Percentiles rank a stretch among this genome's conserved stretches.
Conservation (phyloP, 2,329 filamentous ascomycete species). For the Pseudogymnoascus sp. region DNA sequence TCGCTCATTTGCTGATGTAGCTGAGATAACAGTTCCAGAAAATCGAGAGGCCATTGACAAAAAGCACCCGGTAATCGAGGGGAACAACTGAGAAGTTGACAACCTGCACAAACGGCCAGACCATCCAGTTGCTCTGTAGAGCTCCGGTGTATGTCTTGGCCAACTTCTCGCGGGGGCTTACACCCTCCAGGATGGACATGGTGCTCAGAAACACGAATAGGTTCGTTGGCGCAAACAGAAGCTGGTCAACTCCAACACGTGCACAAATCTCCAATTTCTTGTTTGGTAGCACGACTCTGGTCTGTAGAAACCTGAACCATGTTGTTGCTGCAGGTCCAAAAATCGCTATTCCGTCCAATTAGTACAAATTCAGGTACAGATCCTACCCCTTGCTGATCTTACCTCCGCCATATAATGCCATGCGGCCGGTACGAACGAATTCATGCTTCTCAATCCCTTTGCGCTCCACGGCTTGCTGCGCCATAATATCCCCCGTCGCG, state of each 20-base stretch:
- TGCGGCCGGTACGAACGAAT: slow-evolving; percentile 62
- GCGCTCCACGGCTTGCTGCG: slow-evolving; percentile 85
- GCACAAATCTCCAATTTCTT: slow-evolving; percentile 55
- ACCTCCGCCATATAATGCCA: slow-evolving; percentile 76
- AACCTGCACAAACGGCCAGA: slow-evolving; percentile 64
- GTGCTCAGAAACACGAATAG: slow-evolving; percentile 59
- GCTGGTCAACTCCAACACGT: slow-evolving; percentile 59
- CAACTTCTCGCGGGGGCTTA: slow-evolving; percentile 53
- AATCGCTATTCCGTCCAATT: slow-evolving; percentile 39
- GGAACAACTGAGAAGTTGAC: slow-evolving; percentile 67
- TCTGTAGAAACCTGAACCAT: slow-evolving; percentile 64
- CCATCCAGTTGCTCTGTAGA: slow-evolving; percentile 61
- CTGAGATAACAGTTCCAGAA: slow-evolving; percentile 43
- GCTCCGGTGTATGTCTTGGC: slow-evolving; percentile 52
- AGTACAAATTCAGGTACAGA: slow-evolving; percentile 7
- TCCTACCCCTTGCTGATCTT: slow-evolving; percentile 29
- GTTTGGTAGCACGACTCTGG: slow-evolving; percentile 49
- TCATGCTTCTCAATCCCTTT: slow-evolving; percentile 73
- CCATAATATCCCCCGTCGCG: slow-evolving; percentile 81
- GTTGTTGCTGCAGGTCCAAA: slow-evolving; percentile 66
- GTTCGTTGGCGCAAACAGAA: slow-evolving; percentile 59
- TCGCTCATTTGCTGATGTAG: slow-evolving; percentile 25
- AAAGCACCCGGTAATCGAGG: slow-evolving; percentile 59
- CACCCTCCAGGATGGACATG: slow-evolving; percentile 62
- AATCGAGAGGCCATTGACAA: slow-evolving; percentile 63